phyloP scores from a whole-genome alignment of 2,329 filamentous ascomycete genomes.

The Escovopsis sp. region DNA sequence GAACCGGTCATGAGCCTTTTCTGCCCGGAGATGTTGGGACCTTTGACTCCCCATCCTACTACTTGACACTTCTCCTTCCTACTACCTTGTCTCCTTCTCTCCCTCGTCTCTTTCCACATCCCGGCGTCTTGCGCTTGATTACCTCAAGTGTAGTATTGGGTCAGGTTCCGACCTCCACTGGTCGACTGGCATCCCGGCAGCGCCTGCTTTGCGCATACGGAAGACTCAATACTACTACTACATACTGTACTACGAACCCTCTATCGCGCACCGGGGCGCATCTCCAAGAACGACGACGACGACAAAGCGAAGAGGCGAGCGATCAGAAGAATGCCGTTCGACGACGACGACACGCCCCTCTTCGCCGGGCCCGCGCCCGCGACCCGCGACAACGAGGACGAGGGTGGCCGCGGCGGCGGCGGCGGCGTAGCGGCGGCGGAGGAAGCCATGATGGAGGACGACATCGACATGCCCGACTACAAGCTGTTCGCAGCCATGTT shows the following conservation, averaged over 20 bases:
- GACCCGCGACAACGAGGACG: no score
- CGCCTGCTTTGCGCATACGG: no score
- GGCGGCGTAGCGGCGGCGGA: constrained; percentile 25
- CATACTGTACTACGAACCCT: no score
- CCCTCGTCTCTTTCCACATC: no score
- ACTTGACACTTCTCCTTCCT: no score
- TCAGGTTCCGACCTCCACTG: no score
- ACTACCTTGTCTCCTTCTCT: no score
- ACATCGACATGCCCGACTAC: constrained; percentile 60
- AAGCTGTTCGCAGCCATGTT: constrained; percentile 49
- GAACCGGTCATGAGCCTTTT: neutral
- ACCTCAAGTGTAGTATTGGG: no score
- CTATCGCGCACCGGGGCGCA: neutral
- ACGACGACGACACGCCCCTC: constrained; percentile 28
- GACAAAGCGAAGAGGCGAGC: neutral
- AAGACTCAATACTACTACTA: no score
- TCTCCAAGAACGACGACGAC: neutral
- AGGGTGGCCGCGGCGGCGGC: constrained; percentile 4
- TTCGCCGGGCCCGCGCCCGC: constrained; percentile 7
- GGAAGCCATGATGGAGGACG: constrained; percentile 56
- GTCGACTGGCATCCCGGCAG: no score
- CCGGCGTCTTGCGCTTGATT: no score
- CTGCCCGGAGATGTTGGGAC: neutral
- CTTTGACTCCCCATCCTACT: no score
- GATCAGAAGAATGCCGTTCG: constrained; percentile 21